Conservation (phyloP, 352 stramenopile species). For the Phytophthora pseudosyringae region DNA sequence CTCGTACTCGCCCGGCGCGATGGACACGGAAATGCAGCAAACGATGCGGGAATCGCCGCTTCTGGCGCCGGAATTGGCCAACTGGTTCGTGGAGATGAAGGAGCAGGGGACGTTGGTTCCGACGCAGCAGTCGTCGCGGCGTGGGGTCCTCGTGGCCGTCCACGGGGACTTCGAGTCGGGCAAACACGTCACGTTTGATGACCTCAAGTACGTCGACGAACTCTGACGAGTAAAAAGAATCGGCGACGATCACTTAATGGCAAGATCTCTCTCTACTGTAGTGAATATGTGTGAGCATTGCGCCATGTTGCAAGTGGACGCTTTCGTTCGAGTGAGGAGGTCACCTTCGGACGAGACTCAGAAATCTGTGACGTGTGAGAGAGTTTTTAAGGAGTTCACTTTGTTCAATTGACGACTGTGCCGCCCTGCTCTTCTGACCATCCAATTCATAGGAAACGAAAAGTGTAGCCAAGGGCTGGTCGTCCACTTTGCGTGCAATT, state of each 20-base stretch:
- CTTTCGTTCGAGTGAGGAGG: conserved; percentile 23
- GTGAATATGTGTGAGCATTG: not conserved
- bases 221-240: not conserved
- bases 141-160: conserved; percentile 61
- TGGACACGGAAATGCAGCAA: conserved; percentile 86
- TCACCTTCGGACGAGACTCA: conserved; percentile 8
- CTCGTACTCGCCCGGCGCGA: conserved; percentile 84
- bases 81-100: conserved; percentile 64
- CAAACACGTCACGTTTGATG: conserved; percentile 77
- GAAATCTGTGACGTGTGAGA: conserved; percentile 15
- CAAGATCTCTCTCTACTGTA: too few species aligned
- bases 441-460: not conserved
- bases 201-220: conserved; percentile 37
- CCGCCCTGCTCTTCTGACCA: conserved; percentile 1
- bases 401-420: conserved; percentile 3
- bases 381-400: not conserved
- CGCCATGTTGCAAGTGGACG: conserved; percentile 10
- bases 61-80: conserved; percentile 38
- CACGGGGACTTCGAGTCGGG: conserved; percentile 60
- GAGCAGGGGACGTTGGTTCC: conserved; percentile 55
- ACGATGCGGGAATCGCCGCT: conserved; percentile 53
- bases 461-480: conserved; percentile 8
- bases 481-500: conserved; percentile 1
- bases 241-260: too few species aligned
- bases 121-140: conserved; percentile 54